Percentiles rank a stretch among this genome's conserved stretches.
Conservation (phyloP, 2,329 filamentous ascomycete genomes). For the Aspergillus brunneoviolaceus region DNA sequence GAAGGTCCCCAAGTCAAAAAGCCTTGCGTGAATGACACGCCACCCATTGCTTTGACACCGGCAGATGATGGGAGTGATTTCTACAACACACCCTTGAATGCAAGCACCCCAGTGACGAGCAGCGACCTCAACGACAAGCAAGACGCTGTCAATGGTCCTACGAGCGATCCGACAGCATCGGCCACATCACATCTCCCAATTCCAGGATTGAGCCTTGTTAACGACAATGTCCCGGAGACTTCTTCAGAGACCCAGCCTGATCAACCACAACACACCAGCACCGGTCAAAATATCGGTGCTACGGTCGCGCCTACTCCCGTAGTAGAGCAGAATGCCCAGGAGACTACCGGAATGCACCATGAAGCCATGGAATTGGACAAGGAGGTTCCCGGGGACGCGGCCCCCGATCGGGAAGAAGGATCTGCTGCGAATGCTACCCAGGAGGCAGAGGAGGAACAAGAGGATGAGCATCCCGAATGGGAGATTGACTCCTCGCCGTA, state of each 20-base stretch:
- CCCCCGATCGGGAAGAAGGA: constrained; percentile 8
- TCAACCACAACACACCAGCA: background rate
- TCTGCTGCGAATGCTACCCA: constrained; percentile 11
- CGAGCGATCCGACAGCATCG: constrained; percentile 15
- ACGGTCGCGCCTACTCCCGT: constrained; percentile 5
- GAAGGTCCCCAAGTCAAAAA: constrained; percentile 29
- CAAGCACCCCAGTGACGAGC: constrained; percentile 28
- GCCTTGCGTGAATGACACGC: constrained; percentile 29
- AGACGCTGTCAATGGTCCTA: constrained; percentile 2
- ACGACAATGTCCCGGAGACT: constrained; percentile 18
- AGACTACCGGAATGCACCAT: constrained; percentile 2
- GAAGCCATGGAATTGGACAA: constrained; percentile 32
- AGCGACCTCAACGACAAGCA: constrained; percentile 6
- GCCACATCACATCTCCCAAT: constrained; percentile 28
- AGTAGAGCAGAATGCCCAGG: constrained; percentile 6
- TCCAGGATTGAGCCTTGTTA: constrained; percentile 39
- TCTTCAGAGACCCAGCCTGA: constrained; percentile 13
- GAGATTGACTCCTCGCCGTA: constrained; percentile 77
- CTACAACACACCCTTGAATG: constrained; percentile 40
- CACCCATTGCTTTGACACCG: constrained; percentile 31
- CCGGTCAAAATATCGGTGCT: background rate
- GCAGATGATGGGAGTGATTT: constrained; percentile 43
- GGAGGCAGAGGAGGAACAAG: constrained; percentile 35
- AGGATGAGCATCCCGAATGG: constrained; percentile 71
- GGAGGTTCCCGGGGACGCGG: constrained; percentile 5